These are phyloP conservation scores for Hanseniaspora osmophila DNA, from an alignment of 805 yeast species.

Conservation along the genomic window DNA sequence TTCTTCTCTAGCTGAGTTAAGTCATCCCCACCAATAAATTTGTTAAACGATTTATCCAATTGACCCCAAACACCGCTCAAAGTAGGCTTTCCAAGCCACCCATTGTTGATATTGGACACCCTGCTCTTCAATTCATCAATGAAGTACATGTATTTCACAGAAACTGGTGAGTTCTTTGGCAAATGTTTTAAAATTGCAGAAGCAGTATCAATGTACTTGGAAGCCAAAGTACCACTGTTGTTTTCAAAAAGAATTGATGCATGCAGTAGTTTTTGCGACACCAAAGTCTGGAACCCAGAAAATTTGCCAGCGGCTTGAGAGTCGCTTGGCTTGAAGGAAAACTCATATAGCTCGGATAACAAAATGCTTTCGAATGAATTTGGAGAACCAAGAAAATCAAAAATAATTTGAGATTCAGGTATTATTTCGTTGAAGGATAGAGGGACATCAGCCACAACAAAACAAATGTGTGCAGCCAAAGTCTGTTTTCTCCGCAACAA, in stretches of 20 bases:
- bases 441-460: constrained; percentile 34
- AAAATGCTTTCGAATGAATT: constrained; percentile 31
- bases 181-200: constrained; percentile 25
- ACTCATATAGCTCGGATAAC: constrained; percentile 63
- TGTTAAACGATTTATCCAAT: constrained; percentile 62
- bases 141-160: constrained; percentile 21
- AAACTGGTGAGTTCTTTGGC: constrained; percentile 24
- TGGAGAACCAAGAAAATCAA: constrained; percentile 28
- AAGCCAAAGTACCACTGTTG: constrained; percentile 45
- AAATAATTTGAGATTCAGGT: constrained; percentile 22
- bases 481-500: constrained; percentile 22
- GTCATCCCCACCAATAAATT: constrained; percentile 59
- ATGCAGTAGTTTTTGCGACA: constrained; percentile 49
- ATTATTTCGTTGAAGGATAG: constrained; percentile 21
- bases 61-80: constrained; percentile 83
- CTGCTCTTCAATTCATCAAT: constrained; percentile 31
- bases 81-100: constrained; percentile 73
- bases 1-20: constrained; percentile 23
- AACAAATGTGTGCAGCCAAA: constrained; percentile 31
- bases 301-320: constrained; percentile 17
- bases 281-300: constrained; percentile 34
- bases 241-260: constrained; percentile 57
- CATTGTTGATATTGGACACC: constrained; percentile 34
- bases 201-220: constrained; percentile 45
- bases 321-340: constrained; percentile 22